Base-by-base conservation (phyloP, 192 early-diverging fungal species). In the Coemansia sp. region DNA sequence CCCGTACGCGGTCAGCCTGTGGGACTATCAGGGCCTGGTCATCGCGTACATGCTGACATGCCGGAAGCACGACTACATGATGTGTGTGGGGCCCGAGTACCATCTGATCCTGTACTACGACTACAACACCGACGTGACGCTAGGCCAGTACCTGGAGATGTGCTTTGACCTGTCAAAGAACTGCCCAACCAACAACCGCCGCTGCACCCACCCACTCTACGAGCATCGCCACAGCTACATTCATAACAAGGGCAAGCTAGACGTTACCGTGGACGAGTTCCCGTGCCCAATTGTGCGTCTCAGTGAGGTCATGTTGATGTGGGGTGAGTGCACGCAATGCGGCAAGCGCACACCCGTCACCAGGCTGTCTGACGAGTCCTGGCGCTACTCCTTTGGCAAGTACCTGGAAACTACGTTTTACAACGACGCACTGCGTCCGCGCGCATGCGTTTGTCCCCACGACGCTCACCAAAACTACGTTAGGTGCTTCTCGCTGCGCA, bases 361-460 rank as follows among this genome's bases (percentile, higher is more conserved):
- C 0, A 86, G 86, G 18, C 90, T 99, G 84, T 91, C 94, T 0
- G 89, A 91, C 28, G 90, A 92, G 43, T 87, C 92, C 20, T 94
- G 92, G 90, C 91, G 93, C 46, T 96, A 94, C 67, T 99, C 97
- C 10, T 96, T 98, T 84, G 97, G 95, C 57, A 99, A 99, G 79
- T 99, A 92, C 69, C 75, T 99, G 23, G 97, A 99, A 71, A 75
- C 94, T 7, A 87, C 91, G 1, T 93, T 97, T 55, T 96, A 99
- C 76, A 89, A 91, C 75, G 79, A 74, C 20, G 75, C 73, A 10
- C 72, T 94, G 6, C 68, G 64, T 8, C 90, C 88, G 25, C 85
- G 90, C 15, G 84, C 90, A 6, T 82, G 86, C 63, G 77, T 88
- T 28, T 99, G 96, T 61, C 74, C 86, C 0, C 96, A 99, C 66